A percentile compares a stretch with the other conserved stretches of the same genome.
These are phyloP conservation scores for Globisporangium takayamanum DNA, from an alignment of 352 stramenopile genomes.

Conservation along the genomic window DNA sequence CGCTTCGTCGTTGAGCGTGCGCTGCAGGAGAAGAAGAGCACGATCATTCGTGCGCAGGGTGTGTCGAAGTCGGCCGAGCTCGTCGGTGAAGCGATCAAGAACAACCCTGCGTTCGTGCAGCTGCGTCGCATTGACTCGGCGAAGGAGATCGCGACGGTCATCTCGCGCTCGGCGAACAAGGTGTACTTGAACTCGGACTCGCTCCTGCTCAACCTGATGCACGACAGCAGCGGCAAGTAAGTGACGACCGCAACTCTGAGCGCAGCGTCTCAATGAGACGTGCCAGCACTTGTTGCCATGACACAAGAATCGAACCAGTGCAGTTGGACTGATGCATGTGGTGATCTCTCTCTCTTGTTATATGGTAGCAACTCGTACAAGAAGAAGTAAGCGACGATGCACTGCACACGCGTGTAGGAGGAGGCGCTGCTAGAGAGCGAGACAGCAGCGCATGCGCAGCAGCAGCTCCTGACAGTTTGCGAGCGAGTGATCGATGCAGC, in stretches of 20 bases:
- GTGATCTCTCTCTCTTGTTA: too few relatives aligned
- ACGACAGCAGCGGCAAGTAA: slow-evolving; percentile 56
- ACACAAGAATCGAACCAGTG: not conserved
- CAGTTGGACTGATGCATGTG: not conserved
- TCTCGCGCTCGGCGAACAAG: slow-evolving; percentile 94
- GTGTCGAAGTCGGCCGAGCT: slow-evolving; percentile 98
- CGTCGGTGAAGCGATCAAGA: slow-evolving; percentile 98
- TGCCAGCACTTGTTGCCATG: too few relatives aligned
- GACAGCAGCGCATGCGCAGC: not conserved
- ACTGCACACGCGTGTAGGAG: not conserved
- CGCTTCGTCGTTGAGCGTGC: slow-evolving; percentile 98
- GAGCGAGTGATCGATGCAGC: not conserved
- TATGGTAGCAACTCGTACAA: not conserved
- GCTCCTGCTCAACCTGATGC: slow-evolving; percentile 95
- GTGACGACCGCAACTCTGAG: slow-evolving; percentile 6
- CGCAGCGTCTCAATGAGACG: too few relatives aligned
- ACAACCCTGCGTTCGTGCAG: slow-evolving; percentile 99
- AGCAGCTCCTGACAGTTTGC: not conserved
- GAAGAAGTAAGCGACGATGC: not conserved
- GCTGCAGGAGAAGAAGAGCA: slow-evolving; percentile 99
- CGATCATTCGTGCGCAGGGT: slow-evolving; percentile 95
- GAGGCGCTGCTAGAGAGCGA: not conserved
- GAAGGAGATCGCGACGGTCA: slow-evolving; percentile 97
- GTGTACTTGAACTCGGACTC: slow-evolving; percentile 98
- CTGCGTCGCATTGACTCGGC: slow-evolving; percentile 97